phyloP scores from a whole-genome alignment of 192 early-diverging fungal species.

The Dissophora ornata region DNA sequence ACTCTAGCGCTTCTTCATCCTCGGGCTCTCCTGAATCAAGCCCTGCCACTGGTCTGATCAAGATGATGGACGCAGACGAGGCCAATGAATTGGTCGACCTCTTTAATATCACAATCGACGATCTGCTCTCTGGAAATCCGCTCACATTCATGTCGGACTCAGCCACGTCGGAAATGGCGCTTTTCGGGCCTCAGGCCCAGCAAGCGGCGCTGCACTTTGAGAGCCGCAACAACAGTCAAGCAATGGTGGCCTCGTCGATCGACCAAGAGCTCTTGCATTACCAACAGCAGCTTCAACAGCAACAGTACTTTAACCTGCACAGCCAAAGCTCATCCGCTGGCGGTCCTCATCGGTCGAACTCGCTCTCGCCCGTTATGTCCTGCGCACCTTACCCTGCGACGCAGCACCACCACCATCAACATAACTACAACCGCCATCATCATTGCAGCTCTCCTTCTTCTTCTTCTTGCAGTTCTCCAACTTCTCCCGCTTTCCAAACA shows the following conservation, averaged over 20 bases:
- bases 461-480: too few species aligned
- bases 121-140: constrained; percentile 13
- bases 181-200: too few species aligned
- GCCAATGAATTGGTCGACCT: constrained; percentile 21
- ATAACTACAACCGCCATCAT: not conserved
- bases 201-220: too few species aligned
- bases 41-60: constrained; percentile 8
- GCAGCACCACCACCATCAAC: not conserved
- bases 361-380: constrained; percentile 10
- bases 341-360: constrained; percentile 6
- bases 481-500: constrained; percentile 1
- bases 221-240: not conserved
- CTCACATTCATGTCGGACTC: not conserved
- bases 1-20: constrained; percentile 15
- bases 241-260: not conserved
- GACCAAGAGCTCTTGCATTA: constrained; percentile 1
- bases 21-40: constrained; percentile 18
- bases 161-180: constrained; percentile 4
- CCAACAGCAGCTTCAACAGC: constrained; percentile 16
- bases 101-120: constrained; percentile 36
- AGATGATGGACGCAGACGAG: constrained; percentile 13
- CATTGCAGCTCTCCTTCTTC: not conserved
- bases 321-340: constrained; percentile 3
- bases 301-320: constrained; percentile 14
- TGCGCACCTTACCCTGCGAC: constrained; percentile 4